A percentile compares a stretch with the other conserved stretches of the same genome.
Evolutionary conservation across 2,329 filamentous ascomycete species (phyloP).

Genomic region (Ambrosiella beaveri): DNA sequence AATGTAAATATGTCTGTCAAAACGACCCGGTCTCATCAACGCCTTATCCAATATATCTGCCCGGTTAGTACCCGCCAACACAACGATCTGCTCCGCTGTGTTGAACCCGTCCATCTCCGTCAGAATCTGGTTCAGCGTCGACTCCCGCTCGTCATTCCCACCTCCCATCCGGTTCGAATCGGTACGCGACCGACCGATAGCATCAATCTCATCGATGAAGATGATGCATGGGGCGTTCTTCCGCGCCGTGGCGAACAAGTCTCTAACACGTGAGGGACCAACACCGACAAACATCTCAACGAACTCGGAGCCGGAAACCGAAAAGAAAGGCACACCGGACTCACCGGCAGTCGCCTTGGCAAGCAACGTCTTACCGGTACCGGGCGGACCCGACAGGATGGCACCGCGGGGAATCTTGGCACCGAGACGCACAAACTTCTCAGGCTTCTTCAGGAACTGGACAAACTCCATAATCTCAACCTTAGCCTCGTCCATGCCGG

Average conservation of each 20-base stretch:
- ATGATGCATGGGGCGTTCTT: slow-evolving; percentile 98
- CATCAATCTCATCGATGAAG: slow-evolving; percentile 98
- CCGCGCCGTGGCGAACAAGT: slow-evolving; percentile 82
- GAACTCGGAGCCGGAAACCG: slow-evolving; percentile 94
- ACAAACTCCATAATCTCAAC: slow-evolving; percentile 99
- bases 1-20: slow-evolving; percentile 90
- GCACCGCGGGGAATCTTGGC: slow-evolving; percentile 96
- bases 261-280: slow-evolving; percentile 83
- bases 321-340: slow-evolving; percentile 94
- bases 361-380: slow-evolving; percentile 93
- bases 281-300: slow-evolving; percentile 99
- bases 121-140: slow-evolving; percentile 91
- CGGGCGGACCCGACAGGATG: slow-evolving; percentile 90
- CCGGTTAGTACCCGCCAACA: slow-evolving; percentile 90
- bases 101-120: slow-evolving; percentile 99
- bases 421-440: slow-evolving; percentile 80
- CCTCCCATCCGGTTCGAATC: slow-evolving; percentile 58
- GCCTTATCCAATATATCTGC: slow-evolving; percentile 90
- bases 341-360: slow-evolving; percentile 96
- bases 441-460: slow-evolving; percentile 85
- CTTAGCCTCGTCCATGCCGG: slow-evolving; percentile 97
- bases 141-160: slow-evolving; percentile 93
- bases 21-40: slow-evolving; percentile 88
- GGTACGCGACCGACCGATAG: slow-evolving; percentile 77
- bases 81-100: slow-evolving; percentile 87